Conservation (phyloP, 2,329 filamentous ascomycete species). For the Xylariaceae sp. region DNA sequence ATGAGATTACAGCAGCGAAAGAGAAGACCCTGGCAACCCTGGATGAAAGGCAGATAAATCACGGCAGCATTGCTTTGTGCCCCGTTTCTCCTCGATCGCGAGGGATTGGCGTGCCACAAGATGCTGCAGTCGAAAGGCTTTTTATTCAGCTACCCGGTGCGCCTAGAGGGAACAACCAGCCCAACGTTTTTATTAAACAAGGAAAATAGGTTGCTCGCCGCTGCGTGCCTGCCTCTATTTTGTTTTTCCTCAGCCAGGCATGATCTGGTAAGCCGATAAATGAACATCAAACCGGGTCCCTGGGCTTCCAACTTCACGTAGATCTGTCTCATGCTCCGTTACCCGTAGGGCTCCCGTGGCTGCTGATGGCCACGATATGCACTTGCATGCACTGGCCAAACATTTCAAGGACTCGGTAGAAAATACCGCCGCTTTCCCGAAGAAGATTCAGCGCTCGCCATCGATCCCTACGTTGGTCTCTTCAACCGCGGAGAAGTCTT, state of each 20-base stretch:
- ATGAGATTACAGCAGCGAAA: slow-evolving; percentile 10
- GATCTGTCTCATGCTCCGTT: slow-evolving; percentile 1
- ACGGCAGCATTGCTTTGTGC: slow-evolving; percentile 3
- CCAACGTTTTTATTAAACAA: background rate
- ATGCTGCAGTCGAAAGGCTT: slow-evolving; percentile 15
- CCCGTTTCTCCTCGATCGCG: slow-evolving; percentile 10
- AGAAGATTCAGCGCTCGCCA: background rate
- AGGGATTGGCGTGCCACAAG: slow-evolving; percentile 15
- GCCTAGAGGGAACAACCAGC: slow-evolving; percentile 11
- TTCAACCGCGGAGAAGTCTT: slow-evolving; percentile 8
- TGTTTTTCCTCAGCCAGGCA: background rate
- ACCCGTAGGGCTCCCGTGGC: slow-evolving; percentile 7
- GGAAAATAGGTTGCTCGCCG: background rate
- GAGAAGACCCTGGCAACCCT: slow-evolving; percentile 7
- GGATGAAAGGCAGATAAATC: slow-evolving; percentile 1
- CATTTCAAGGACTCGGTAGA: background rate
- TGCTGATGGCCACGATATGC: slow-evolving; percentile 2
- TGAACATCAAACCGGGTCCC: background rate
- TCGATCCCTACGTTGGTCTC: slow-evolving; percentile 11
- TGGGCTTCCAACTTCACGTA: background rate
- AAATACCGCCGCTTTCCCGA: background rate
- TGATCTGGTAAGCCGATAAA: background rate
- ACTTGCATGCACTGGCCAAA: slow-evolving; percentile 5
- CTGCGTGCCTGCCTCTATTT: background rate
- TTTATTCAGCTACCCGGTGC: slow-evolving; percentile 16